These are phyloP conservation scores for Strigomonas culicis DNA, from an alignment of 208 protist species.

Conservation along the genomic window DNA sequence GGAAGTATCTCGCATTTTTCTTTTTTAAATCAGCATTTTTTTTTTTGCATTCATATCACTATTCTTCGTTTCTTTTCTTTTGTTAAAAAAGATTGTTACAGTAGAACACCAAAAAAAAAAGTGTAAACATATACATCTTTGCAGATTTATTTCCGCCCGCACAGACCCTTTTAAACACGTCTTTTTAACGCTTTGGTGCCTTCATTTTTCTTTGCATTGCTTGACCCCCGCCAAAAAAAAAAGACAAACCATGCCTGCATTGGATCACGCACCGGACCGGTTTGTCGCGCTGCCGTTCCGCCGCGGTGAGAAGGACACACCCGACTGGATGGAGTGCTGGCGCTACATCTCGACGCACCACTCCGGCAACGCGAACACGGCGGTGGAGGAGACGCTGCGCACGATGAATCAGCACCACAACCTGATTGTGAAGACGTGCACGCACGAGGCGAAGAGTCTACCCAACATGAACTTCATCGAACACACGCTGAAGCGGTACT, in stretches of 20 bases:
- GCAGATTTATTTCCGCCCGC: background rate
- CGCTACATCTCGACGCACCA: constrained; percentile 63
- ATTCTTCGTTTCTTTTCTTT: background rate
- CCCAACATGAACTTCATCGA: constrained; percentile 66
- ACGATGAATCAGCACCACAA: constrained; percentile 67
- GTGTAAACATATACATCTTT: no score
- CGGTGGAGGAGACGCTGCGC: constrained; percentile 52
- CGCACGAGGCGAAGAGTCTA: constrained; percentile 32
- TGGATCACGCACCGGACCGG: constrained; percentile 45
- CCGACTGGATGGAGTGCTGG: constrained; percentile 63
- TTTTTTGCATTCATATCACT: background rate
- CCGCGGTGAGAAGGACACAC: constrained; percentile 48
- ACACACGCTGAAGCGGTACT: constrained; percentile 64
- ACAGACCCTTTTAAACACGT: background rate
- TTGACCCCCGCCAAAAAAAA: background rate
- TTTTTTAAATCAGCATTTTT: background rate
- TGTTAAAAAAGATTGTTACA: no score
- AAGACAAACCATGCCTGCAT: constrained; percentile 1
- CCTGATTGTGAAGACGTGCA: constrained; percentile 61
- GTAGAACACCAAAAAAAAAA: no score
- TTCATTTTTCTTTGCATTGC: no score
- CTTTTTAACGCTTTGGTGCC: no score
- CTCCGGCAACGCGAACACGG: constrained; percentile 58
- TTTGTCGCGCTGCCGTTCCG: constrained; percentile 77
- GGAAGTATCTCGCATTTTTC: background rate